A percentile compares a stretch with the other conserved stretches of the same genome.
phyloP scores from a whole-genome alignment of 2,329 filamentous ascomycete genomes.

The Sphaceloma murrayae region DNA sequence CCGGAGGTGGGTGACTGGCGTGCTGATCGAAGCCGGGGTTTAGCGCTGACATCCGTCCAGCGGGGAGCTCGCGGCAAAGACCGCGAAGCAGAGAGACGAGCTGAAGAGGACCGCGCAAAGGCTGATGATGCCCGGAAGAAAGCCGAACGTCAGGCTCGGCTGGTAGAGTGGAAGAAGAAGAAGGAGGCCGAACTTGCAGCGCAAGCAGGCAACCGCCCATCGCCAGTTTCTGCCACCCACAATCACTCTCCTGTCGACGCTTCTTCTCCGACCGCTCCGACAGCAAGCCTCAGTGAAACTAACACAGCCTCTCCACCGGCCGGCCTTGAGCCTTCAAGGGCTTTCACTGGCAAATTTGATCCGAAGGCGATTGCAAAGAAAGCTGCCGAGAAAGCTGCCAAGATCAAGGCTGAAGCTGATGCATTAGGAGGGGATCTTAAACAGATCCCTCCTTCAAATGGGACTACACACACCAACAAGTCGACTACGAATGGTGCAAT shows the following conservation, averaged over 20 bases:
- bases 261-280: slow-evolving; percentile 19
- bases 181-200: slow-evolving; percentile 50
- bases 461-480: too few relatives aligned
- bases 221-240: slow-evolving; percentile 40
- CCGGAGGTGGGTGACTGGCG: not conserved
- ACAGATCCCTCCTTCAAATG: slow-evolving; percentile 26
- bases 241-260: slow-evolving; percentile 14
- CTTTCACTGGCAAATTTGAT: slow-evolving; percentile 73
- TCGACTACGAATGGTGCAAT: not conserved
- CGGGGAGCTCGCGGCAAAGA: slow-evolving; percentile 15
- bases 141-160: slow-evolving; percentile 61
- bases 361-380: slow-evolving; percentile 81
- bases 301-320: slow-evolving; percentile 13
- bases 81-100: slow-evolving; percentile 4
- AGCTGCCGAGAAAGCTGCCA: slow-evolving; percentile 49
- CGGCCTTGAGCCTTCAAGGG: slow-evolving; percentile 41
- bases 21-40: not conserved
- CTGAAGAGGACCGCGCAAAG: slow-evolving; percentile 30
- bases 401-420: slow-evolving; percentile 37
- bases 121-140: slow-evolving; percentile 53
- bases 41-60: slow-evolving; percentile 2
- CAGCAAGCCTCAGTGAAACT: slow-evolving; percentile 20
- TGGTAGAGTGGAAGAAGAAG: slow-evolving; percentile 90
- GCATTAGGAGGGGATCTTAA: slow-evolving; percentile 48
- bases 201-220: slow-evolving; percentile 53